Evolutionary conservation across 1,139 yeast genomes (phyloP), one percentile per base, ranked within the genome.

Genomic region (Geotrichum fermentans): DNA sequence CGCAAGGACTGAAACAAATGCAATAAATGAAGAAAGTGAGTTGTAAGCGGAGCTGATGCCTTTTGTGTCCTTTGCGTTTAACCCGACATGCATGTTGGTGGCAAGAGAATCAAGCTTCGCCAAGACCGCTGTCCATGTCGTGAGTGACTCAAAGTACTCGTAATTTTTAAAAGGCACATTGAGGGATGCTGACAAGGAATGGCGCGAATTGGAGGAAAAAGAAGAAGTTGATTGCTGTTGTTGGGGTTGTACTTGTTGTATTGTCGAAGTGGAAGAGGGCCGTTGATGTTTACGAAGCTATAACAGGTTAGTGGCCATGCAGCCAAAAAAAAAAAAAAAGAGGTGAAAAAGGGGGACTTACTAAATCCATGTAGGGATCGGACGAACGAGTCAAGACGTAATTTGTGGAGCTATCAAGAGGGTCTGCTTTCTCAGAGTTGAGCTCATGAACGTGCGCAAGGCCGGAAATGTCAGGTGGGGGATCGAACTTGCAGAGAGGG

Each of bases 1-100:
- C 0, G 63, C 56, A 44, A 58, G 53, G 17, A 59, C 48, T 24
- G 60, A 53, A 16, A 61, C 55, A 17, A 55, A 56, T 42, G 60
- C 63, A 24, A 60, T 50, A 13, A 56, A 50, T 21, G 56, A 50
- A 8, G 62, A 53, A 10, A 61, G 56, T 18, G 50, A 55, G 20
- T 54, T 54, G 45, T 51, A 57, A n/a, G 54, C 39, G 8, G 41
- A 36, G 5, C 47, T 53, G 30, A 57, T 44, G 14, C 51, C 49
- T 13, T 52, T 49, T 14, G 49, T 42, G 29, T 57, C 58, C 40
- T 50, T 52, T 29, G 39, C 40, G 42, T 42, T 40, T 36, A 51
- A 51, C 10, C 50, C 43, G 8, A 49, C 48, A 21, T 45, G 37
- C 52, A 57, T 50, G 8, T 49, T 42, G 5, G 47, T n/a, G 4